phyloP scores from a whole-genome alignment of 768 basidiomycete species.

The Xerocomus spinulosus region DNA sequence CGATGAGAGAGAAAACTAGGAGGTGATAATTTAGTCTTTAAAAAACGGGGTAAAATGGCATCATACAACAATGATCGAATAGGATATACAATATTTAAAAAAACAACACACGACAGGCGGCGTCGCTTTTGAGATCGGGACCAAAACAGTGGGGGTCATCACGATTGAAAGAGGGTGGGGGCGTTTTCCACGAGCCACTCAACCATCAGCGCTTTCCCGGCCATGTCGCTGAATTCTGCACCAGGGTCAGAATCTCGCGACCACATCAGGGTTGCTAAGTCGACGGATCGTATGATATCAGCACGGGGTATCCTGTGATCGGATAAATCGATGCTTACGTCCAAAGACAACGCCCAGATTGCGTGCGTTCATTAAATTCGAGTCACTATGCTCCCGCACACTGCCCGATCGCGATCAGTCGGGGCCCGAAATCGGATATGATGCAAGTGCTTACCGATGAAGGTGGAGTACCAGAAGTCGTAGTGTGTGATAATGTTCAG shows the following conservation, averaged over 20 bases:
- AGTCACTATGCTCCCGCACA: conserved; percentile 60
- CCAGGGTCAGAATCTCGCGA: conserved; percentile 78
- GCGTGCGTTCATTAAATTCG: conserved; percentile 90
- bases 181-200: conserved; percentile 96
- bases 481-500: conserved; percentile 84
- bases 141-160: conserved; percentile 1
- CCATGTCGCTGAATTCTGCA: conserved; percentile 97
- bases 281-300: neutral
- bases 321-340: conserved; percentile 53
- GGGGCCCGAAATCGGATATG: neutral
- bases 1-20: conserved; percentile 3
- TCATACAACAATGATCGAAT: conserved; percentile 14
- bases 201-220: conserved; percentile 86
- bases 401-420: conserved; percentile 23
- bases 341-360: conserved; percentile 98
- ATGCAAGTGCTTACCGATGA: conserved; percentile 51
- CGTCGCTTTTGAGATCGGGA: neutral
- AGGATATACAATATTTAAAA: conserved; percentile 27
- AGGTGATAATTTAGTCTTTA: conserved; percentile 20
- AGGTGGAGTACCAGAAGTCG: conserved; percentile 82
- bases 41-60: neutral
- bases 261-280: conserved; percentile 86
- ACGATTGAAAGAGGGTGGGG: conserved; percentile 41
- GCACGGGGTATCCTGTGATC: neutral
- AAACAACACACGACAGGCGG: neutral